phyloP scores from a whole-genome alignment of 495 filamentous ascomycete genomes.

The Xylona heveae region DNA sequence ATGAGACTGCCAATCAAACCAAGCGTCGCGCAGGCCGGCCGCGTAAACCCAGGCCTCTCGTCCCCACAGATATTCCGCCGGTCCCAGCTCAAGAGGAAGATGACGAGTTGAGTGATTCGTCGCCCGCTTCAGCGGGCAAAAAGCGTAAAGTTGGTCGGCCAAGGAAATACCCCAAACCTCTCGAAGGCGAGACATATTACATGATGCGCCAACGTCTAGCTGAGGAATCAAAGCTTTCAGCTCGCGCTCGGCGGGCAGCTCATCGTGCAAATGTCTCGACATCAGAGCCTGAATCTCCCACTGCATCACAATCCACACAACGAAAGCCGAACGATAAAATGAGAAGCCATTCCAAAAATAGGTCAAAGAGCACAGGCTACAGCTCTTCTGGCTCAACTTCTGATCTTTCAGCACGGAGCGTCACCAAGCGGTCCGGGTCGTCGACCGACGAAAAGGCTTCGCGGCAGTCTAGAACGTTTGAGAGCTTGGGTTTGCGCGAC shows the following conservation, averaged over 20 bases:
- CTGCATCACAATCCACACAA: too few relatives aligned
- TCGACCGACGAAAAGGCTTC: slow-evolving; percentile 2
- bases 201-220: background rate
- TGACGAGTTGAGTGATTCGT: too few relatives aligned
- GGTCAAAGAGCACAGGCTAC: background rate
- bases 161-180: slow-evolving; percentile 1
- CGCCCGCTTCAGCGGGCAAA: too few relatives aligned
- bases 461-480: slow-evolving; percentile 4
- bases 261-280: too few relatives aligned
- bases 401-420: background rate
- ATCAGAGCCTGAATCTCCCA: too few relatives aligned
- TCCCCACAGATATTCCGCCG: too few relatives aligned
- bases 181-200: background rate
- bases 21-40: too few relatives aligned
- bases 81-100: too few relatives aligned
- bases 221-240: background rate
- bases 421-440: slow-evolving; percentile 6
- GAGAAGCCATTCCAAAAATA: slow-evolving; percentile 2
- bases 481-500: slow-evolving; percentile 31
- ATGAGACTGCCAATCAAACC: too few relatives aligned
- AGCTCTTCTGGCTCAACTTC: background rate
- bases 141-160: background rate
- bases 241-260: too few relatives aligned
- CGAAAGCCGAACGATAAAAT: too few relatives aligned
- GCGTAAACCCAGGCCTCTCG: too few relatives aligned